Conservation (phyloP, 2,329 filamentous ascomycete genomes). For the Cyphellophora europaea region DNA sequence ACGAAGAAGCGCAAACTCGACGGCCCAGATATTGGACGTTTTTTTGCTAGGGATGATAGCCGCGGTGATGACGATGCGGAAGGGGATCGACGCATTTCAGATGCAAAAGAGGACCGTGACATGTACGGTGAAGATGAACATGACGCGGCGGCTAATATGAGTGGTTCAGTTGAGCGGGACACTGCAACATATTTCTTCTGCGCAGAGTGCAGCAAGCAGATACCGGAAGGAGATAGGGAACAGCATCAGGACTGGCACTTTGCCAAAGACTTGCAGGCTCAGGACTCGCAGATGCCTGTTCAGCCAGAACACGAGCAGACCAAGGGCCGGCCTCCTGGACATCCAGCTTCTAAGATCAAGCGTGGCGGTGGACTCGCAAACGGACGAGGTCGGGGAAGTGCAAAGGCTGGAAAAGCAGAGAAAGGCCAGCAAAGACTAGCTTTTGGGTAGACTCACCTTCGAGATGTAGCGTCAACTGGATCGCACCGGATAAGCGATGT, state of each 20-base stretch:
- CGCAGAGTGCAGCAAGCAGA: constrained; percentile 53
- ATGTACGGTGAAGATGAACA: constrained; percentile 8
- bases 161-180: constrained; percentile 4
- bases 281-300: constrained; percentile 39
- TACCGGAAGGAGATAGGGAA: constrained; percentile 50
- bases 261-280: constrained; percentile 71
- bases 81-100: constrained; percentile 5
- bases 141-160: background rate
- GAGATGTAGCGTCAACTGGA: too few species aligned
- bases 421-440: constrained; percentile 11
- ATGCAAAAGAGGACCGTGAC: constrained; percentile 9
- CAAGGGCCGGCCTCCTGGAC: constrained; percentile 15
- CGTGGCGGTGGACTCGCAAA: constrained; percentile 8
- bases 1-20: constrained; percentile 36
- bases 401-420: constrained; percentile 7
- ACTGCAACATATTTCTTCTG: constrained; percentile 44
- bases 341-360: constrained; percentile 8
- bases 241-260: constrained; percentile 94
- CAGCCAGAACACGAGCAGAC: constrained; percentile 6
- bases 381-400: constrained; percentile 8
- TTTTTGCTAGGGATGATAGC: constrained; percentile 41
- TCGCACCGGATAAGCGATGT: too few species aligned
- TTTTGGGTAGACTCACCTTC: constrained; percentile 19
- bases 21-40: constrained; percentile 47
- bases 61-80: constrained; percentile 20